Conservation (phyloP, 2,329 filamentous ascomycete species). For the Sarocladium kiliense region DNA sequence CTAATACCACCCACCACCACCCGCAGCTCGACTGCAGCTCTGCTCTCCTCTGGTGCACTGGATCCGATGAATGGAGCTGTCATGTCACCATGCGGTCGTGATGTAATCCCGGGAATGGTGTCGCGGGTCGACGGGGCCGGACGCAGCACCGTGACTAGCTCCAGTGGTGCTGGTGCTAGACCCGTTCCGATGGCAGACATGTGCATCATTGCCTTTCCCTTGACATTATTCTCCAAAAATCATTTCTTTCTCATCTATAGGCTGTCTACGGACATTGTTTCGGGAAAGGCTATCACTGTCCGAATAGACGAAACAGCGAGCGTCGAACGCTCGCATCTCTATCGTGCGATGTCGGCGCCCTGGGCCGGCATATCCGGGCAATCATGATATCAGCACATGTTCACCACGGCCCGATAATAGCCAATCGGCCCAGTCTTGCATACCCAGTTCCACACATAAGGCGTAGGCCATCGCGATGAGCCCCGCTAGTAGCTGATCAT, state of each 20-base stretch:
- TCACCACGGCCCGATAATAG: neutral
- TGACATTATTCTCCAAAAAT: no score
- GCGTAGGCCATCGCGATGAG: neutral
- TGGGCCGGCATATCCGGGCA: neutral
- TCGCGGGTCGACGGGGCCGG: neutral
- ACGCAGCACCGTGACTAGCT: neutral
- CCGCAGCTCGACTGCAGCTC: no score
- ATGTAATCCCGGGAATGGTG: constrained; percentile 5
- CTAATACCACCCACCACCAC: no score
- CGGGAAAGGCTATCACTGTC: no score
- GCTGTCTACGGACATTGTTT: no score
- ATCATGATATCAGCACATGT: constrained; percentile 1
- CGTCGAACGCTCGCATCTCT: no score
- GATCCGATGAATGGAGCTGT: no score
- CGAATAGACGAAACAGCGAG: no score
- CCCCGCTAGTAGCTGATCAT: no score
- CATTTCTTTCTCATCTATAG: neutral
- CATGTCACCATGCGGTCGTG: constrained; percentile 4
- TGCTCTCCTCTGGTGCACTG: no score
- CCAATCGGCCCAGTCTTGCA: constrained; percentile 5
- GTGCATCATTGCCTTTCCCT: neutral
- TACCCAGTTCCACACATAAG: neutral
- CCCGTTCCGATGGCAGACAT: neutral
- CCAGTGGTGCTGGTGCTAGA: neutral
- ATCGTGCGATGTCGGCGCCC: neutral